Evolutionary conservation across 768 basidiomycete genomes (phyloP).

Genomic region (Hygrophorus pudorinus): DNA sequence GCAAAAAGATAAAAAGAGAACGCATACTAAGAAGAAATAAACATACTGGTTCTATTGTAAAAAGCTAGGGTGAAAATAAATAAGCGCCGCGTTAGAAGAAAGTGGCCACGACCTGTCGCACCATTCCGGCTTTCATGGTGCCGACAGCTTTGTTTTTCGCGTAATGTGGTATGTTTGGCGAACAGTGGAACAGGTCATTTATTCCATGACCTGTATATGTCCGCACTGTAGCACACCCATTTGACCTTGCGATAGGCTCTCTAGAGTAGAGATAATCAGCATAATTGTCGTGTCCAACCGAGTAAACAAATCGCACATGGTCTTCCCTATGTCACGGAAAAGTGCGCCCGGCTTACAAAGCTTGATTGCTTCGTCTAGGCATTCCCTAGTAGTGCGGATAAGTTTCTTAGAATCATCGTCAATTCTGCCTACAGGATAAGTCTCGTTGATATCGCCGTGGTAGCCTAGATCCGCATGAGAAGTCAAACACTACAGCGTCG

Average conservation of each 20-base stretch:
- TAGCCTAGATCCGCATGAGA: constrained; percentile 40
- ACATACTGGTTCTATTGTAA: constrained; percentile 73
- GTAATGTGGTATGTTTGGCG: constrained; percentile 91
- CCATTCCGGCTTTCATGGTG: constrained; percentile 91
- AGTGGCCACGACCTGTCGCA: constrained; percentile 23
- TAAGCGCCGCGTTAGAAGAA: constrained; percentile 3
- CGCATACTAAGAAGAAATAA: constrained; percentile 4
- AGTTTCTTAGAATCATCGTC: constrained; percentile 78
- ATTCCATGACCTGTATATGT: constrained; percentile 90
- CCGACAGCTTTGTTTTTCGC: constrained; percentile 91
- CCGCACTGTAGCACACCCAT: constrained; percentile 84
- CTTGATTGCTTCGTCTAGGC: constrained; percentile 83
- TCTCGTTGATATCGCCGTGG: constrained; percentile 90
- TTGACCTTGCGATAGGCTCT: constrained; percentile 76
- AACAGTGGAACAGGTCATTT: constrained; percentile 73
- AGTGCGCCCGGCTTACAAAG: constrained; percentile 89
- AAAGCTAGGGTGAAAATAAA: constrained; percentile 28
- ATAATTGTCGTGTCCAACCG: neutral
- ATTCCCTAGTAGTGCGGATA: constrained; percentile 73
- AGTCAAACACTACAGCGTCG: neutral
- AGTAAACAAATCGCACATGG: constrained; percentile 49
- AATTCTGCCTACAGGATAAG: constrained; percentile 81
- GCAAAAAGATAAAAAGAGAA: constrained; percentile 7
- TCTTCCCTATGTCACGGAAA: constrained; percentile 81
- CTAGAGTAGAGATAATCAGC: constrained; percentile 24